Conservation (phyloP, 2,329 filamentous ascomycete species). For the Leptosphaerulina australis region DNA sequence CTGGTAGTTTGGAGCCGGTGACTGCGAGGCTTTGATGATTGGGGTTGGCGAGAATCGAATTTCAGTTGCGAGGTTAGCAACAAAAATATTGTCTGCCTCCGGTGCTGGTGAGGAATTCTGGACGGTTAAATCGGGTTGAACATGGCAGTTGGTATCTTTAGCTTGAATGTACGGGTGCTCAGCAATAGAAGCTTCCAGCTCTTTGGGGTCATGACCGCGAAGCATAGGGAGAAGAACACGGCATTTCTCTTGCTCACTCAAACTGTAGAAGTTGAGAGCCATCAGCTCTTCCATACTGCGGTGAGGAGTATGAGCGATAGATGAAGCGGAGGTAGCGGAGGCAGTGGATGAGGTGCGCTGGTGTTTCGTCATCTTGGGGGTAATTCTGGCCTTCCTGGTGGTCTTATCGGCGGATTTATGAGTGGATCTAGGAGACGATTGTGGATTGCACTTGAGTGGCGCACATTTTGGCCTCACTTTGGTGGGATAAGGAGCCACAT, state of each 20-base stretch:
- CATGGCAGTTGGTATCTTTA: too few species aligned
- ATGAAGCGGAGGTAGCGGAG: neutral
- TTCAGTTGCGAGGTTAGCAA: too few species aligned
- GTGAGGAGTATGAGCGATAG: neutral
- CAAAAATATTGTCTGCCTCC: too few species aligned
- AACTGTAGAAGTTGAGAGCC: constrained; percentile 13
- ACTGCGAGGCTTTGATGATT: neutral
- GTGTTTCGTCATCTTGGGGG: constrained; percentile 1
- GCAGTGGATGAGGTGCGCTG: neutral
- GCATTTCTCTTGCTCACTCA: constrained; percentile 24
- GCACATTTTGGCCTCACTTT: neutral
- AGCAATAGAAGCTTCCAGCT: neutral
- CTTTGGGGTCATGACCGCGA: constrained; percentile 23
- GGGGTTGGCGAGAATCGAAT: neutral
- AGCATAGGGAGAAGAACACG: constrained; percentile 28
- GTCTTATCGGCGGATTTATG: constrained; percentile 1
- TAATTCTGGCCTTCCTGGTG: constrained; percentile 4
- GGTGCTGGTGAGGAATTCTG: too few species aligned
- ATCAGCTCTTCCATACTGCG: constrained; percentile 20
- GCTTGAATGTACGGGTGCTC: neutral
- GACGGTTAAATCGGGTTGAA: too few species aligned
- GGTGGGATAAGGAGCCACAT: neutral
- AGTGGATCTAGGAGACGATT: neutral
- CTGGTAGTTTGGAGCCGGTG: neutral
- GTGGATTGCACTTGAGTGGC: neutral